Evolutionary conservation across 2,329 filamentous ascomycete genomes (phyloP).

Genomic region (Coniochaeta sp.): DNA sequence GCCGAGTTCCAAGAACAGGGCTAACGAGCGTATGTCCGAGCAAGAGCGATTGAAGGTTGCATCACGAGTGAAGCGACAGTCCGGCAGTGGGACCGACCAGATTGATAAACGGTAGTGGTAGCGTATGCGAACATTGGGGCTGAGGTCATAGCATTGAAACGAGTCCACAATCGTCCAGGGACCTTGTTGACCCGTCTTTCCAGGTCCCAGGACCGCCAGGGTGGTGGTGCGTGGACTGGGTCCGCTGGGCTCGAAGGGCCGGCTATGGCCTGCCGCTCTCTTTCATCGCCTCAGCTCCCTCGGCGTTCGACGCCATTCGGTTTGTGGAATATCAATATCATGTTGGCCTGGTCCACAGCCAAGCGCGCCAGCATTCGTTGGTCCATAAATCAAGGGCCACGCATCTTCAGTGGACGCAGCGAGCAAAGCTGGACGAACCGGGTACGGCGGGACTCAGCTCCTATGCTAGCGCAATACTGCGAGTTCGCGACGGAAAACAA

Average conservation of each 20-base stretch:
- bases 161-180: neutral
- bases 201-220: neutral
- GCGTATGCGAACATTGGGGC: neutral
- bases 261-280: neutral
- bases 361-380: neutral
- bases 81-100: neutral
- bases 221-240: neutral
- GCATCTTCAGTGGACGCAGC: neutral
- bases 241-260: neutral
- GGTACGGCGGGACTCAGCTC: neutral
- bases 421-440: neutral
- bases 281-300: neutral
- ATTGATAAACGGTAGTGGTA: neutral
- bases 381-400: too few species aligned
- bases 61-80: neutral
- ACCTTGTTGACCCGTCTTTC: neutral
- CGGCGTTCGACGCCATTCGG: neutral
- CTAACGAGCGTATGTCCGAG: conserved; percentile 3
- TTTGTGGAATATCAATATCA: too few species aligned
- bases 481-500: neutral
- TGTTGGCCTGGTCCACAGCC: neutral
- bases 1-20: conserved; percentile 1
- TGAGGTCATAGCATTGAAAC: neutral
- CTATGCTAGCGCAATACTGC: too few species aligned
- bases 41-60: neutral